Conservation (phyloP, 2,329 filamentous ascomycete genomes). For the Penicillium sp. region DNA sequence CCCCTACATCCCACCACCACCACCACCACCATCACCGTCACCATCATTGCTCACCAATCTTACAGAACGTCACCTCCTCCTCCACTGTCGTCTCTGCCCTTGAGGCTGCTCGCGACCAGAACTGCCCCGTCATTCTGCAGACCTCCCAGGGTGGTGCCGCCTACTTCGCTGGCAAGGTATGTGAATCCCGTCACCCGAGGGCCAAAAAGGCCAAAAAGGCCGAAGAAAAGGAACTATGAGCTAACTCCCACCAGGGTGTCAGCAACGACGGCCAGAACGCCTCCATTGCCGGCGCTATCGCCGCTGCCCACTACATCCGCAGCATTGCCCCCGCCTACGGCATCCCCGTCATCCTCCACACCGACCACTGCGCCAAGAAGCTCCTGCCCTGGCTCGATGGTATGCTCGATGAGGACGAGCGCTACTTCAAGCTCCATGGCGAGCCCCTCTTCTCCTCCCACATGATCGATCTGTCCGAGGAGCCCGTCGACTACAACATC, state of each 20-base stretch:
- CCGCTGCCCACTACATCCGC: slow-evolving; percentile 92
- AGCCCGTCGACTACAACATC: slow-evolving; percentile 88
- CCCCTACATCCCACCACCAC: not conserved
- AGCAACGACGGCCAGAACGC: slow-evolving; percentile 82
- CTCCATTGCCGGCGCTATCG: slow-evolving; percentile 84
- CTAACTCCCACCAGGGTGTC: slow-evolving; percentile 62
- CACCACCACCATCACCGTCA: not conserved
- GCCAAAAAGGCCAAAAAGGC: too few relatives aligned
- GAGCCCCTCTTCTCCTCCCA: slow-evolving; percentile 94
- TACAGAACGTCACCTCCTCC: slow-evolving; percentile 83
- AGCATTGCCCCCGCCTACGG: slow-evolving; percentile 84
- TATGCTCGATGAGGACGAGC: slow-evolving; percentile 92
- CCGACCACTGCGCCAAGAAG: slow-evolving; percentile 99
- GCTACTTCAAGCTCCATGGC: slow-evolving; percentile 89
- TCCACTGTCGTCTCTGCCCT: slow-evolving; percentile 84
- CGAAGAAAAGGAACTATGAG: too few relatives aligned
- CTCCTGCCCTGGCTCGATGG: slow-evolving; percentile 96
- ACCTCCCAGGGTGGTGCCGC: slow-evolving; percentile 91
- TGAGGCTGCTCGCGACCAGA: slow-evolving; percentile 91
- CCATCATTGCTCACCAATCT: not conserved
- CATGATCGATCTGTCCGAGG: slow-evolving; percentile 98
- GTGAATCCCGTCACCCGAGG: slow-evolving; percentile 12
- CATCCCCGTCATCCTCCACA: slow-evolving; percentile 90
- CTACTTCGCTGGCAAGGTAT: slow-evolving; percentile 85
- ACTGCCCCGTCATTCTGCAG: slow-evolving; percentile 91